A percentile compares a stretch with the other conserved stretches of the same genome.
Evolutionary conservation across 2,329 filamentous ascomycete species (phyloP).

Genomic region (Neoarthrinium moseri): DNA sequence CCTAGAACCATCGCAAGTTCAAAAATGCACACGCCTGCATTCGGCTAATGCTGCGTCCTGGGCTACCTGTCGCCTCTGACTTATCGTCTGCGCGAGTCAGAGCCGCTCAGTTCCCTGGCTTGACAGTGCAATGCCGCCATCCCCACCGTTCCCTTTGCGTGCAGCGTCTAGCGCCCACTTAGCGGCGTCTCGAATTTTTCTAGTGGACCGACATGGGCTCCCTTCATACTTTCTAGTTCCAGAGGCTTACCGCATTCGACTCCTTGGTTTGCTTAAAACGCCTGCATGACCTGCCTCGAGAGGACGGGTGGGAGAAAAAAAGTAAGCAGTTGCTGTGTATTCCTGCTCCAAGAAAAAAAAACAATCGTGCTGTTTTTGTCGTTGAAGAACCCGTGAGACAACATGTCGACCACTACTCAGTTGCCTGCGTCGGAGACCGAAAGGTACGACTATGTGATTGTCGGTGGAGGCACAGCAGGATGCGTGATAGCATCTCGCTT

Average conservation of each 20-base stretch:
- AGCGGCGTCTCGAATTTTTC: conserved; percentile 9
- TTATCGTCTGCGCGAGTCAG: conserved; percentile 4
- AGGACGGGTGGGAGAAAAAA: neutral
- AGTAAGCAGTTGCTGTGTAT: neutral
- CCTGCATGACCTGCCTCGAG: neutral
- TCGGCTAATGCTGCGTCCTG: too few species aligned
- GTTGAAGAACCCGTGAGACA: conserved; percentile 13
- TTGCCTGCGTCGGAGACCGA: conserved; percentile 63
- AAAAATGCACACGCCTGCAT: too few species aligned
- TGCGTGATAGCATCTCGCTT: conserved; percentile 81
- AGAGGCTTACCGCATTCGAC: neutral
- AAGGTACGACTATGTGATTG: conserved; percentile 80
- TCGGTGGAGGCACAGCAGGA: conserved; percentile 82
- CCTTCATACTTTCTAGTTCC: neutral
- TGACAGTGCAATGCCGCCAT: neutral
- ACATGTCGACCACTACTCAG: conserved; percentile 58
- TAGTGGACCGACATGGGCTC: conserved; percentile 1
- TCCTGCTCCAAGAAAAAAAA: neutral
- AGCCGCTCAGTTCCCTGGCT: conserved; percentile 1
- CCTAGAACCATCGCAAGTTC: too few species aligned
- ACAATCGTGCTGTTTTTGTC: neutral
- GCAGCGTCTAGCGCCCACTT: conserved; percentile 7
- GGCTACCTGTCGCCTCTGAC: too few species aligned
- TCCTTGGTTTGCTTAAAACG: too few species aligned
- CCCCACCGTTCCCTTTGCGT: neutral